Evolutionary conservation across 1,284 basidiomycete species (phyloP), one percentile per base, ranked within the genome.

Genomic region (Pseudozyma flocculosa): DNA sequence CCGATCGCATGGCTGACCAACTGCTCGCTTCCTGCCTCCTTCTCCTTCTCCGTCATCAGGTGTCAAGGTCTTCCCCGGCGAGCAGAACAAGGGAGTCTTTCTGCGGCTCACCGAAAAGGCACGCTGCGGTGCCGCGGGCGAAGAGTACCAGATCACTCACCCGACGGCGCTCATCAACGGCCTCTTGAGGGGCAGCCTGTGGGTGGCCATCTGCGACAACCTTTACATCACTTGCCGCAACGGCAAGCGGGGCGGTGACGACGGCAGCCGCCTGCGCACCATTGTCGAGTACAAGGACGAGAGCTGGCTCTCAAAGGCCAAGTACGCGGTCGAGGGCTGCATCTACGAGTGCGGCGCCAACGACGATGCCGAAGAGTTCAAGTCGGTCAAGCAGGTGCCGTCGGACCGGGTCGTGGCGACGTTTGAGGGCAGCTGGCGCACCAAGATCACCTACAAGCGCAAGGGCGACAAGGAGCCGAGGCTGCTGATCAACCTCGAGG

Each of bases 221-320:
- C 86, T 60, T 87, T 88, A 88, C 61, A 85, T 97, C 71, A 94
- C 90, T 18, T 92, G 89, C 74, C 83, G 83, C 14, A 87, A 87
- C 7, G 86, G 86, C 7, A 82, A 83, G 55, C 81, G 83, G 18
- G 50, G 54, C 17, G 56, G 61, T 26, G 50, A 49, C 40, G 59
- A 66, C 41, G 66, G 69, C 5, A 43, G 60, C 41, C 84, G 84
- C 68, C 85, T 91, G 69, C 83, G 92, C 48, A 83, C 90, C 8
- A 84, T 98, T 54, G 84, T 95, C 52, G 91, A 94, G 71, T 97
- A 95, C 82, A 92, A 92, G 80, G 94, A 98, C 73, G 92, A 98
- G 88, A 90, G 89, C 11, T 98, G 94, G 94, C 82, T 98, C 40
- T 88, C 91, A 42, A 87, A 84, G 69, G 87, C 94, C 5, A 88